Base-by-base conservation (phyloP, 179 eudicot genomes). In the Nepenthes alata region DNA sequence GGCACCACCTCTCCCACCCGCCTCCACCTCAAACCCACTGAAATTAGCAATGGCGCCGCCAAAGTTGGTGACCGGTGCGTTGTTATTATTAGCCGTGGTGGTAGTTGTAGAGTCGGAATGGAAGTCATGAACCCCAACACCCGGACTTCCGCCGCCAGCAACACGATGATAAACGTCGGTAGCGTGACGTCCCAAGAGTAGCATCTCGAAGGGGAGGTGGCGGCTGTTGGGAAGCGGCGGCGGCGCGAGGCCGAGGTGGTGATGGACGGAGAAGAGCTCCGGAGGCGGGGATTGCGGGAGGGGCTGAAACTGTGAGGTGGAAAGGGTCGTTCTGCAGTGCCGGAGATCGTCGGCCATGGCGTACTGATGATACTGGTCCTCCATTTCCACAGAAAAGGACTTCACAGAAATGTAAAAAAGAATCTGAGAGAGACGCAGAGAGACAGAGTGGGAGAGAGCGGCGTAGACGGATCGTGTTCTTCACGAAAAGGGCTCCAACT, bases 341-440 rank as follows among this genome's bases (percentile, higher is more conserved):
- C 86, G 69, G 9, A 87, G 86, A 82, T 88, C 89, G 4, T 82
- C 4, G 38, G 38, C 69, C 57, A 82, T 68, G 0, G 84, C 84
- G 62, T 78, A 82, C 66, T 55, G 36, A 11, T 53, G 57, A 47
- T 54, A 54, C 25, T 87, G 87, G 56, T 88, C 89, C 47, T 80
- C 91, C 89, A 86, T 81, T 61, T 79, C 70, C 71, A 70, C 57
- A 41, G 58, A 35, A 41, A 11, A 8, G 41, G 56, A 58, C 48
- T 52, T 47, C 35, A 35, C 34, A 45, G 35, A 47, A n/a, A 12
- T 35, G 47, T 25, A 25, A 12, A 35, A 11, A 52, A 11, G 62
- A 56, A 13, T 13, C 47, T 56, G 60, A 64, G 67, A 57, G 61
- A 34, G 38, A 34, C 35, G 37, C 5, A 57, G 47, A 25, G 58